phyloP scores from a whole-genome alignment of 2,329 filamentous ascomycete genomes.

The Aspergillus cejpii region DNA sequence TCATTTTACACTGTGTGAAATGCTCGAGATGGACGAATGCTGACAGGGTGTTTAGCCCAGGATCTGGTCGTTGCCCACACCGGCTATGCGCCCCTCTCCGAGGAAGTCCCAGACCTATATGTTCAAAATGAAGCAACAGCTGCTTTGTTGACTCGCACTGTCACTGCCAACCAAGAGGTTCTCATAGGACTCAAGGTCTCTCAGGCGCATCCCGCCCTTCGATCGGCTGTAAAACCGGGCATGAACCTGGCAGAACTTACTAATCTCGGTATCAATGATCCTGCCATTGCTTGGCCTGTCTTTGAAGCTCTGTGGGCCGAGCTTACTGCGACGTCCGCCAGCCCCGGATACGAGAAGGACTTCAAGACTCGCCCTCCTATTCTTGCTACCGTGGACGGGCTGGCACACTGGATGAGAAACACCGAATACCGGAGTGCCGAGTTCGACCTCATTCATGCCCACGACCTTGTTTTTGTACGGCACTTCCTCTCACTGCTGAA shows the following conservation, averaged over 20 bases:
- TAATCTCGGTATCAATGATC: constrained; percentile 62
- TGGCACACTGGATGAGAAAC: constrained; percentile 72
- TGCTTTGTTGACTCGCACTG: constrained; percentile 64
- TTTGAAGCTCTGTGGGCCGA: constrained; percentile 78
- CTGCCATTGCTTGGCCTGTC: constrained; percentile 70
- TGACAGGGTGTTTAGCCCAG: constrained; percentile 52
- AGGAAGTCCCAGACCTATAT: constrained; percentile 53
- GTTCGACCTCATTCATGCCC: constrained; percentile 71
- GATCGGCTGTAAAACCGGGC: constrained; percentile 52
- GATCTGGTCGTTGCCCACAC: constrained; percentile 75
- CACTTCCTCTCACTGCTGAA: constrained; percentile 66
- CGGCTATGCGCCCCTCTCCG: constrained; percentile 66
- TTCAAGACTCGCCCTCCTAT: constrained; percentile 53
- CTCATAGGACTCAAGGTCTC: constrained; percentile 51
- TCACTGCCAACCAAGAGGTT: constrained; percentile 62
- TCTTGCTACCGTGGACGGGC: constrained; percentile 69
- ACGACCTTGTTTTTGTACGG: constrained; percentile 70
- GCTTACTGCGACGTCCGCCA: constrained; percentile 50
- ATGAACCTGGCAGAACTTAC: constrained; percentile 62
- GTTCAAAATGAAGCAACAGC: constrained; percentile 72
- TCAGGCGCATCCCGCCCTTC: constrained; percentile 52
- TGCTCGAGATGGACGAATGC: background rate
- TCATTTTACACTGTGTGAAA: too few species aligned
- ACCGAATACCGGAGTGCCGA: constrained; percentile 68
- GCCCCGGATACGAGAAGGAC: constrained; percentile 40